Evolutionary conservation across 192 early-diverging fungal species (phyloP), one percentile per base, ranked within the genome.

Genomic region (Gamsiella multidivaricata): DNA sequence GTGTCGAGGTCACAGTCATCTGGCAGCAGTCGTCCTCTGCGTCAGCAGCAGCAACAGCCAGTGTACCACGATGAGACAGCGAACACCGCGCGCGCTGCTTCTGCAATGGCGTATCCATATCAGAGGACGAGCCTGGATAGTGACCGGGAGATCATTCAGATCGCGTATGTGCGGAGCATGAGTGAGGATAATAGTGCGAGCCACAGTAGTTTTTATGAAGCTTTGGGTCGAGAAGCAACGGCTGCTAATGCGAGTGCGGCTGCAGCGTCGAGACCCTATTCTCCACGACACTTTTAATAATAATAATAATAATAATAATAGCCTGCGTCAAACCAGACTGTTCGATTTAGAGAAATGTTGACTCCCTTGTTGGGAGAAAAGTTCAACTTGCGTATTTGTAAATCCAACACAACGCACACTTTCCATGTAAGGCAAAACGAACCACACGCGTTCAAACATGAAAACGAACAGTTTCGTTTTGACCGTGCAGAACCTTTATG

Each of bases 101-200:
- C 55, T 15, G 37, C 55, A 11, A 3, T 59, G 12, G 42, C 15
- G 9, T 9, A 12, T 9, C 52, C 36, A 1, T 11, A 28, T 20
- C 1, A 32, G 25, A 62, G 22, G 1, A 20, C n/a, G 14, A 54
- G 54, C 8, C 23, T 47, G 0, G 63, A 45, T 36, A 39, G 45
- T 23, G 57, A 75, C 22, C 50, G 63, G 17, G 45, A 50, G 15
- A 52, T 75, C 10, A 66, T 66, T 18, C 62, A 61, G 1, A 59
- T 73, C 45, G 62, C 55, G 2, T 66, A 75, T 26, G 33, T 52
- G 5, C 55, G 62, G 18, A 23, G 17, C 17, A 31, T 41, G 28
- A 54, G 32, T 12, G 54, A 58, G n/a, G 42, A 32, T 14, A 26
- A 46, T 29, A 15, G 23, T 37, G 14, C 9, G 9, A 15, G 18